phyloP scores from a whole-genome alignment of 371 early-diverging fungal species.

The Dichotomocladium elegans region DNA sequence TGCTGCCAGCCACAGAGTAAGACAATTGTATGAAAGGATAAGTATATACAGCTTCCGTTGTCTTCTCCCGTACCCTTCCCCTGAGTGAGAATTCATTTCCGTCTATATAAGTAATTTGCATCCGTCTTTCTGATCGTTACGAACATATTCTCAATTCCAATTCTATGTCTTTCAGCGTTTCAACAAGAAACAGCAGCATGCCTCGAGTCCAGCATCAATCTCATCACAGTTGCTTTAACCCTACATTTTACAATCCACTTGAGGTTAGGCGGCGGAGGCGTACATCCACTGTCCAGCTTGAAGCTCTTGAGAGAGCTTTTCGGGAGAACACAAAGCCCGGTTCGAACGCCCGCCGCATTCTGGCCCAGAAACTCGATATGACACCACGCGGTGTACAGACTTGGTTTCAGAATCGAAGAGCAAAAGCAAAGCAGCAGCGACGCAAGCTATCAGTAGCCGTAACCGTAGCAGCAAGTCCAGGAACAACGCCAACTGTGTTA shows the following conservation, averaged over 20 bases:
- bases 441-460: no score
- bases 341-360: constrained; percentile 56
- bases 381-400: constrained; percentile 89
- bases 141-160: no score
- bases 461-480: no score
- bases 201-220: constrained; percentile 37
- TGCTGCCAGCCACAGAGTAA: no score
- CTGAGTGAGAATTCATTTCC: no score
- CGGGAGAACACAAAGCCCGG: constrained; percentile 65
- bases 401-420: constrained; percentile 98
- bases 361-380: constrained; percentile 80
- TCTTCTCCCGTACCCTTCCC: no score
- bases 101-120: no score
- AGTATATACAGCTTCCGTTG: no score
- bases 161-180: constrained; percentile 7
- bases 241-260: constrained; percentile 72
- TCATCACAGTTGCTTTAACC: constrained; percentile 57
- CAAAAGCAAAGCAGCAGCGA: constrained; percentile 58
- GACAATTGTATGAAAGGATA: no score
- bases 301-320: constrained; percentile 66
- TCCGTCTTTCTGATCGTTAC: no score
- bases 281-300: constrained; percentile 67
- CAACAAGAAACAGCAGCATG: constrained; percentile 6
- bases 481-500: no score
- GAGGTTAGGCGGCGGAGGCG: constrained; percentile 72